These are phyloP conservation scores for Botrytis fabae DNA, from an alignment of 2,329 filamentous ascomycete species.

Conservation along the genomic window DNA sequence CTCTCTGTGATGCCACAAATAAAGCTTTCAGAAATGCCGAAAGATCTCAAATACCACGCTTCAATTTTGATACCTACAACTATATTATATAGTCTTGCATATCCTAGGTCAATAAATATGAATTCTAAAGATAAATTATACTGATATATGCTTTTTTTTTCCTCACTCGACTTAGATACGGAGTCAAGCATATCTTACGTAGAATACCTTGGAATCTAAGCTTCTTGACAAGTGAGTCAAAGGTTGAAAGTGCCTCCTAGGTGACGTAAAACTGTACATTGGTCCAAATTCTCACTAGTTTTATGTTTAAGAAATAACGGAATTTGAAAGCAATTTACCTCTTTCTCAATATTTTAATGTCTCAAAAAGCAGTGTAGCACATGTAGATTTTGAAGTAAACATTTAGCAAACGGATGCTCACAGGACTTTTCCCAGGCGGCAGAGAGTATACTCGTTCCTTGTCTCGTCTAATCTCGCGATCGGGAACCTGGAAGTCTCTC, in stretches of 20 bases:
- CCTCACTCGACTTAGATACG: neutral
- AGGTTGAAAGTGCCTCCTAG: no score
- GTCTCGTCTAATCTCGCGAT: neutral
- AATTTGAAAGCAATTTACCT: neutral
- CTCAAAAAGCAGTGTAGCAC: neutral
- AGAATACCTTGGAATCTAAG: neutral
- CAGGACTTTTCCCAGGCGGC: neutral
- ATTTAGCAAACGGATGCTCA: neutral
- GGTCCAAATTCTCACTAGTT: no score
- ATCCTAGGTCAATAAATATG: neutral
- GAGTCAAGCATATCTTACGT: neutral
- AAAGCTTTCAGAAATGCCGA: neutral
- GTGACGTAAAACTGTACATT: no score
- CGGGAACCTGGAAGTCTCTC: neutral
- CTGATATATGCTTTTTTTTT: neutral
- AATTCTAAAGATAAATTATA: neutral
- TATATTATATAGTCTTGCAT: neutral
- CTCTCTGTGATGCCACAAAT: no score
- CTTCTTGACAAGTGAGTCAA: neutral
- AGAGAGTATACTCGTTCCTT: neutral
- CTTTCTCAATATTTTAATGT: neutral
- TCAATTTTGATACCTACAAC: no score
- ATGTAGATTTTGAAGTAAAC: neutral
- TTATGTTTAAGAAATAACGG: no score
- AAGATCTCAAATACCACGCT: neutral